Evolutionary conservation across 306 rosid species (phyloP), one percentile per base, ranked within the genome.

Genomic region (Prunus mume): DNA sequence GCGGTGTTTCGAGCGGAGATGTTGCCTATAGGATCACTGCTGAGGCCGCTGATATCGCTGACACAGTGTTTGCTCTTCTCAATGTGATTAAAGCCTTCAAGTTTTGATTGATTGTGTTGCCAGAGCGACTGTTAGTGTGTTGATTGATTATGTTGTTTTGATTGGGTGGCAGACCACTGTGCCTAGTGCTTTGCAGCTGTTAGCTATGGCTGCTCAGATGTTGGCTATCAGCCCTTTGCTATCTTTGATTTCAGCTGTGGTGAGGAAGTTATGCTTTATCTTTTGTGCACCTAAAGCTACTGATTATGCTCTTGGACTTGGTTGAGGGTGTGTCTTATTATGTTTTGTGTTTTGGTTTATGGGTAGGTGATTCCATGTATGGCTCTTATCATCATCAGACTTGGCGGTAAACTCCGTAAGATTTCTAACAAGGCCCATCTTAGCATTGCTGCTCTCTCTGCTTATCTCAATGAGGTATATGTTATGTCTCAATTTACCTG

Each of bases 401-500:
- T 93, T 50, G 98, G 98, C 30, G 86, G 82, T 81, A 80, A 88
- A 71, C 97, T 91, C 72, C 80, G 83, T 11, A 82, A 76, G 79
- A 83, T 93, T 82, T 93, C 98, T 58, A 91, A 79, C 60, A 73
- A 83, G 81, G 88, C 97, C 46, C 87, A 85, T 67, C 68, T 85
- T 64, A 88, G 90, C 78, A 57, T 86, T 80, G 97, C 97, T 73
- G 85, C 87, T 83, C 89, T 93, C 81, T 93, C 98, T 17, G 88
- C 97, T 11, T 93, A 90, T 78, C 83, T 91, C 55, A 91, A 93
- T 41, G 98, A 93, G 98, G 98, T 93, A 78, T 25, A 38, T 46
- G 20, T 56, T 61, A 60, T 32, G 47, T 43, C 4, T 43, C 14
- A 24, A 62, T 43, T 54, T 56, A 9, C 27, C 9, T 34, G 15